Evolutionary conservation across 441 rosid species (phyloP).

Genomic region (Bruguiera hainesii): DNA sequence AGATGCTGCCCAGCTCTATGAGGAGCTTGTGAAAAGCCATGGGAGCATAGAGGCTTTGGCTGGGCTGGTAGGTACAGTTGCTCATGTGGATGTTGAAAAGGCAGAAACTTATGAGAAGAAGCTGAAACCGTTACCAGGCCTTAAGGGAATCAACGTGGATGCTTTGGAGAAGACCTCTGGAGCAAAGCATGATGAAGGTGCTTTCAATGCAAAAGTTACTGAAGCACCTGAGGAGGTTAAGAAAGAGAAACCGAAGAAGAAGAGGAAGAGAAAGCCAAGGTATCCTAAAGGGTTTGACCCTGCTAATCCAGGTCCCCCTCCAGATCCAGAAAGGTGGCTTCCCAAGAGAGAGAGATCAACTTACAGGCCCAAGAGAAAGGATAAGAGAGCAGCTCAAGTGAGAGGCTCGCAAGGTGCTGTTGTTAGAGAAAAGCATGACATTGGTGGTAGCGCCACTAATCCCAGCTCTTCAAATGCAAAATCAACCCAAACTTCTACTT

Average conservation of each 20-base stretch:
- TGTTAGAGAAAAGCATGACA: constrained; percentile 67
- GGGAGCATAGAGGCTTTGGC: constrained; percentile 69
- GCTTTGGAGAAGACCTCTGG: constrained; percentile 82
- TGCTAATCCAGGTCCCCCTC: constrained; percentile 91
- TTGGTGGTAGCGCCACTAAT: constrained; percentile 39
- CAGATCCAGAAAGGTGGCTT: constrained; percentile 97
- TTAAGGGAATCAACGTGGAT: constrained; percentile 69
- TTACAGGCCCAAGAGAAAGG: constrained; percentile 88
- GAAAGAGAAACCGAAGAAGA: constrained; percentile 81
- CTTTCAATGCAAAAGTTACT: constrained; percentile 26
- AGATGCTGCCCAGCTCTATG: constrained; percentile 74
- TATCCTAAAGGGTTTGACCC: constrained; percentile 93
- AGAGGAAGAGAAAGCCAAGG: constrained; percentile 96
- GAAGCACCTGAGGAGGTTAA: constrained; percentile 53
- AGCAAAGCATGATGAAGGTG: constrained; percentile 64
- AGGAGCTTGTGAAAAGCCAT: constrained; percentile 71
- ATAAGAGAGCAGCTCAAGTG: constrained; percentile 88
- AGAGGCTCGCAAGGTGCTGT: constrained; percentile 96
- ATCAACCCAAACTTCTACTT: constrained; percentile 41
- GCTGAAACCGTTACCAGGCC: constrained; percentile 72
- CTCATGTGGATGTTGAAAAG: constrained; percentile 70
- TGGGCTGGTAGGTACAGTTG: constrained; percentile 79
- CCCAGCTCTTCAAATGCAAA: constrained; percentile 36
- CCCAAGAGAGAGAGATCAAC: constrained; percentile 95
- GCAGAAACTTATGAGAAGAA: constrained; percentile 81